phyloP scores from a whole-genome alignment of 345 rosid genomes.

The Gossypium stocksii region DNA sequence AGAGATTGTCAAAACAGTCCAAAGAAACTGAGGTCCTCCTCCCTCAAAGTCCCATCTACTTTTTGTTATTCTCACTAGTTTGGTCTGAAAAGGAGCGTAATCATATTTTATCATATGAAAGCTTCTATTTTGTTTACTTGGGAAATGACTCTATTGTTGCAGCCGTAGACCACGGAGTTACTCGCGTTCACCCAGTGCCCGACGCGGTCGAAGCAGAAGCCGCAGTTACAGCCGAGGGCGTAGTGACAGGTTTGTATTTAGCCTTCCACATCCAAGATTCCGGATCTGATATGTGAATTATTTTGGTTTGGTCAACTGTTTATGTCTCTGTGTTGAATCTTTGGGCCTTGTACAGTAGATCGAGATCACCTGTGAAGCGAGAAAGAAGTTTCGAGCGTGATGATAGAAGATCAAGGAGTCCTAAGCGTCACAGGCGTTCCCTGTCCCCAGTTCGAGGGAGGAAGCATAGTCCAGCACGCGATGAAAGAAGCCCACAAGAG shows the following conservation, averaged over 20 bases:
- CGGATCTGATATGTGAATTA: background rate
- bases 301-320: background rate
- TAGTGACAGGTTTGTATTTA: conserved; percentile 43
- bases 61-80: background rate
- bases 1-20: conserved; percentile 84
- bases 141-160: background rate
- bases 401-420: conserved; percentile 44
- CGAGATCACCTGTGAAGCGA: conserved; percentile 58
- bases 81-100: background rate
- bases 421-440: conserved; percentile 28
- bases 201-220: conserved; percentile 70
- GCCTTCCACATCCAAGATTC: background rate
- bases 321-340: background rate
- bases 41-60: background rate
- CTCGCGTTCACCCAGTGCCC: conserved; percentile 62
- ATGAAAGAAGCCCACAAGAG: conserved; percentile 24
- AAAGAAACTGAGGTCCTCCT: conserved; percentile 47
- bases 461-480: conserved; percentile 37
- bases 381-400: conserved; percentile 40
- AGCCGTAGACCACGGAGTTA: conserved; percentile 45
- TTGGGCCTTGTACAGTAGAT: conserved; percentile 38
- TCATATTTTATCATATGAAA: background rate
- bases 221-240: conserved; percentile 69
- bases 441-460: conserved; percentile 37
- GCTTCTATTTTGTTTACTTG: background rate